Conservation (phyloP, 163 green algal genomes). For the Volvox carteri region DNA sequence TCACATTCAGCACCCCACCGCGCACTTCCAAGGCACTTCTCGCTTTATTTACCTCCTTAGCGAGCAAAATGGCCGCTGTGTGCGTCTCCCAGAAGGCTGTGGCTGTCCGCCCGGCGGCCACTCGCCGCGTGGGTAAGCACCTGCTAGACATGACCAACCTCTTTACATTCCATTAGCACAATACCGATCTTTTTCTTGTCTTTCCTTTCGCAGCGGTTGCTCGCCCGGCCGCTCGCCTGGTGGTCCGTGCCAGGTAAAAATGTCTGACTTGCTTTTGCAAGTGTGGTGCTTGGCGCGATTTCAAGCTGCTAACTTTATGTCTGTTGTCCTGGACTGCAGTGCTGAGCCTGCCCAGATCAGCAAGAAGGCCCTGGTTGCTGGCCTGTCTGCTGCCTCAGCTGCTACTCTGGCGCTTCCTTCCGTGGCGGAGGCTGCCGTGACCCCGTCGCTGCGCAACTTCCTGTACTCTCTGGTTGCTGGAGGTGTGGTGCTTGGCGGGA, state of each 20-base stretch:
- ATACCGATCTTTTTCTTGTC: background rate
- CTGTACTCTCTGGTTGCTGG: constrained; percentile 92
- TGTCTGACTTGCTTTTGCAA: background rate
- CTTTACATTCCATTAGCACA: background rate
- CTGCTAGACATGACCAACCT: background rate
- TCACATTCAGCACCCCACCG: constrained; percentile 18
- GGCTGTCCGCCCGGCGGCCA: constrained; percentile 39
- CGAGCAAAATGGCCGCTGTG: constrained; percentile 55
- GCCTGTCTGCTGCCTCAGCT: constrained; percentile 72
- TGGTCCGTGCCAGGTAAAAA: constrained; percentile 52
- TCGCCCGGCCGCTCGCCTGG: constrained; percentile 52
- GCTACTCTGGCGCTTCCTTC: constrained; percentile 78
- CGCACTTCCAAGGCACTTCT: background rate
- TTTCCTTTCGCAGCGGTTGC: constrained; percentile 29
- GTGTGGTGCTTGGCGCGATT: background rate
- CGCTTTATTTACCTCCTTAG: background rate
- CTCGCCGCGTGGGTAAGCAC: constrained; percentile 50
- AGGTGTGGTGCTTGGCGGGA: constrained; percentile 85
- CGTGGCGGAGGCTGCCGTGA: constrained; percentile 78
- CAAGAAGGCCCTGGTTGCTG: constrained; percentile 65
- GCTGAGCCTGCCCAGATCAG: constrained; percentile 58
- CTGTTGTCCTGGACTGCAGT: constrained; percentile 29
- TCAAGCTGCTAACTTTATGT: background rate
- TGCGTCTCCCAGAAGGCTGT: constrained; percentile 51
- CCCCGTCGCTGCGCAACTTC: constrained; percentile 94